Base-by-base conservation (phyloP, 176 grass and related monocot genomes). In the Dendrocalamus sinicus region DNA sequence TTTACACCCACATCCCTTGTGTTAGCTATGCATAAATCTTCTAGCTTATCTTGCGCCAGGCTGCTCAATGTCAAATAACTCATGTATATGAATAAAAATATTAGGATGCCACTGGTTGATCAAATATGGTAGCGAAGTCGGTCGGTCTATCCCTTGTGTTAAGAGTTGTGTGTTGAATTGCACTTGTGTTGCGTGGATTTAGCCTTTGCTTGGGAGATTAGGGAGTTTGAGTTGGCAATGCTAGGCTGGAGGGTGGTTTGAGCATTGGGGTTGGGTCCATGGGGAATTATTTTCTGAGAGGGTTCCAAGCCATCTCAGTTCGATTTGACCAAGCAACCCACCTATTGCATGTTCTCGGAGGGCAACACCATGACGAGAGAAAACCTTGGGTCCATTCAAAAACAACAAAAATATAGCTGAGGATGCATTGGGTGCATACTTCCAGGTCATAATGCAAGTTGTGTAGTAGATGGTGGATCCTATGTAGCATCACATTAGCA, bases 281-380 rank as follows among this genome's bases (percentile, higher is more conserved):
- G 69, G 17, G 76, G 19, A 70, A 70, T 64, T 80, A 70, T 70
- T 60, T 80, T 80, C 30, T 32, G 39, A 74, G 16, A 44, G 32
- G 41, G 2, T 59, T 80, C 39, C 46, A 45, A 55, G 80, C 67
- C 85, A 87, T 70, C 68, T 84, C 69, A 80, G 43, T 69, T 75
- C 41, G 70, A 87, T 80, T 91, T 91, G 89, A 88, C 81, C 85
- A 80, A 84, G 70, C 89, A 88, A 73, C 85, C 81, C 80, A 59
- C 41, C 74, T 72, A 83, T 16, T 32, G 61, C 84, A 86, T 84
- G 32, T 63, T 87, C 75, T 75, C 75, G 45, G 75, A 75, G 87
- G 68, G 3, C 32, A 32, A 40, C 51, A 40, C 73, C 82, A 47
- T 46, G 78, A 44, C 54, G 32, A 58, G 40, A 23, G 1, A 26